Base-by-base conservation (phyloP, 106 monocot genomes). In the Acorus gramineus region DNA sequence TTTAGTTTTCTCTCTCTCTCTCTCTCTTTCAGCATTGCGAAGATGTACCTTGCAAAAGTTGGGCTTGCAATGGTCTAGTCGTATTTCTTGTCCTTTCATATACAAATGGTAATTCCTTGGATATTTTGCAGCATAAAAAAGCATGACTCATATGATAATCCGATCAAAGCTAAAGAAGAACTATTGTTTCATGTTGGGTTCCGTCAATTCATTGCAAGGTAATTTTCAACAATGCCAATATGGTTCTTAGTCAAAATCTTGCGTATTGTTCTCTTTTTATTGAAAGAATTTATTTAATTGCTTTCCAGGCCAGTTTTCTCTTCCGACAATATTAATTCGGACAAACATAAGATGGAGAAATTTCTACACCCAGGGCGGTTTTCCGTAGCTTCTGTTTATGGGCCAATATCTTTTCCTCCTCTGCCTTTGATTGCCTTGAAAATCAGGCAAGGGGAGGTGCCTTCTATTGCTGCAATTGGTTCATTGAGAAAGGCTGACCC, bases 331-430 rank as follows among this genome's bases (percentile, higher is more conserved):
- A 80, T 88, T 52, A 87, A 96, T 52, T 85, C 74, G 6, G 81
- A 91, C 66, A 96, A 96, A 72, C 91, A 96, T 77, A 96, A 96
- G 66, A 80, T 96, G 91, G 96, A 96, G 72, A 87, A 78, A 52
- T 96, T 91, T 83, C 65, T 96, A 47, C 91, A 87, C 49, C 80
- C 84, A 14, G 91, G 95, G 2, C 69, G 85, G 66, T 96, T 85
- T 71, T 96, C 87, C 9, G 53, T 96, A 49, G 95, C 95, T 6
- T 96, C 95, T 52, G 70, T 90, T 6, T 91, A 82, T 87, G 87
- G 82, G 3, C 95, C 91, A 6, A 79, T 91, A 47, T 76, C 80
- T 62, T 91, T 85, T 47, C 82, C 85, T 66, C 82, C 90, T 4
- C 60, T 96, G 54, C 90, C 90, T 55, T 49, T 96, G 48, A 73